Conservation (phyloP, 2,329 filamentous ascomycete species). For the Emergomyces africanus region DNA sequence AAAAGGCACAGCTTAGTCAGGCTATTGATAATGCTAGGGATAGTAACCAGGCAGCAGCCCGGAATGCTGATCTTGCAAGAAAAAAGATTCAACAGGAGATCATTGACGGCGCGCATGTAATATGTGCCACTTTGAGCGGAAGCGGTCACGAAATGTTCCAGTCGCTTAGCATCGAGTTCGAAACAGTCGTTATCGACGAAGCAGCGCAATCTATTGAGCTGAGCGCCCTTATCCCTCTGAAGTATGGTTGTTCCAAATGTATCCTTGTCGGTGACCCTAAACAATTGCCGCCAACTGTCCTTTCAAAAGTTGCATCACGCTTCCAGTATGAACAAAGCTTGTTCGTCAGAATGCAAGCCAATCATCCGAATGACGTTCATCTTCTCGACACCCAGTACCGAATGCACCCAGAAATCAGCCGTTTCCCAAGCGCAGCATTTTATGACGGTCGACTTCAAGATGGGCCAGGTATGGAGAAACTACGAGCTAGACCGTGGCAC, state of each 20-base stretch:
- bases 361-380: conserved; percentile 77
- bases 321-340: conserved; percentile 97
- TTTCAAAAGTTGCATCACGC: conserved; percentile 80
- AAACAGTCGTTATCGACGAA: conserved; percentile 97
- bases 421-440: conserved; percentile 81
- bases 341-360: conserved; percentile 96
- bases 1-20: conserved; percentile 62
- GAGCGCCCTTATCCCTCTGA: conserved; percentile 88
- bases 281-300: conserved; percentile 86
- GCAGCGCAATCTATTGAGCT: conserved; percentile 97
- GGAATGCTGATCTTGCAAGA: conserved; percentile 75
- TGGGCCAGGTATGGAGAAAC: conserved; percentile 64
- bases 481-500: conserved; percentile 79
- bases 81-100: conserved; percentile 82
- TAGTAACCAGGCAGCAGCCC: conserved; percentile 64
- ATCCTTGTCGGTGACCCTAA: conserved; percentile 97
- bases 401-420: conserved; percentile 96
- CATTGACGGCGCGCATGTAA: conserved; percentile 76
- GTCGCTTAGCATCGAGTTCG: conserved; percentile 86
- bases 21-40: conserved; percentile 82
- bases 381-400: conserved; percentile 96
- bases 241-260: conserved; percentile 94
- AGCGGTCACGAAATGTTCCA: conserved; percentile 97
- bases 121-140: conserved; percentile 90
- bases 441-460: conserved; percentile 82